These are phyloP conservation scores for Arabidopsis hybrid DNA, from an alignment of 441 rosid genomes.

Conservation along the genomic window DNA sequence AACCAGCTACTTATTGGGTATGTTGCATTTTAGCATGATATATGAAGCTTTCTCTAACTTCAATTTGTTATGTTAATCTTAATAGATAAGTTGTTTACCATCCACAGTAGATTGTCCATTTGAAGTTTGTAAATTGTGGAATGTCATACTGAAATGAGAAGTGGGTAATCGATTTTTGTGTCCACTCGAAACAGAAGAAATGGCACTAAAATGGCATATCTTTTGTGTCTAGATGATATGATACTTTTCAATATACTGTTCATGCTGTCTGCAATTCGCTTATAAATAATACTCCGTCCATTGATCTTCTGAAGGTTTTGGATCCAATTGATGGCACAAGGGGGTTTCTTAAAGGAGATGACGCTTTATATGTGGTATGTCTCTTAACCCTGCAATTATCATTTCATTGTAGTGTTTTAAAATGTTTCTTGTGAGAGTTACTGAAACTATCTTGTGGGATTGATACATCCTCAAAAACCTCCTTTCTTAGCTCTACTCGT, in stretches of 20 bases:
- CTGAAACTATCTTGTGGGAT: not conserved
- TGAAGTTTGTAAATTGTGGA: conserved; percentile 9
- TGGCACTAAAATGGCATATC: not conserved
- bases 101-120: not conserved
- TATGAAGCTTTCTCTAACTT: not conserved
- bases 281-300: not conserved
- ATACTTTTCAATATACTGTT: conserved; percentile 4
- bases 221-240: conserved; percentile 6
- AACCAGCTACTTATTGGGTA: conserved; percentile 93
- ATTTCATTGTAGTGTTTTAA: conserved; percentile 6
- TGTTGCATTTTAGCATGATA: conserved; percentile 22
- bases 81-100: not conserved
- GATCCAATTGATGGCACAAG: conserved; percentile 94
- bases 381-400: not conserved
- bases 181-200: not conserved
- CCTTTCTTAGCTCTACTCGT: not conserved
- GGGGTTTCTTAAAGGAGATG: conserved; percentile 80
- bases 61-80: not conserved
- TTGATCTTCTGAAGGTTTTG: conserved; percentile 64
- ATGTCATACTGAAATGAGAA: conserved; percentile 20
- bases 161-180: not conserved
- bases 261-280: conserved; percentile 1
- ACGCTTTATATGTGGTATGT: conserved; percentile 86
- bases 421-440: conserved; percentile 10
- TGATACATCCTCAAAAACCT: conserved; percentile 7